Evolutionary conservation across 2,329 filamentous ascomycete genomes (phyloP).

Genomic region (Gaeumannomyces tritici): DNA sequence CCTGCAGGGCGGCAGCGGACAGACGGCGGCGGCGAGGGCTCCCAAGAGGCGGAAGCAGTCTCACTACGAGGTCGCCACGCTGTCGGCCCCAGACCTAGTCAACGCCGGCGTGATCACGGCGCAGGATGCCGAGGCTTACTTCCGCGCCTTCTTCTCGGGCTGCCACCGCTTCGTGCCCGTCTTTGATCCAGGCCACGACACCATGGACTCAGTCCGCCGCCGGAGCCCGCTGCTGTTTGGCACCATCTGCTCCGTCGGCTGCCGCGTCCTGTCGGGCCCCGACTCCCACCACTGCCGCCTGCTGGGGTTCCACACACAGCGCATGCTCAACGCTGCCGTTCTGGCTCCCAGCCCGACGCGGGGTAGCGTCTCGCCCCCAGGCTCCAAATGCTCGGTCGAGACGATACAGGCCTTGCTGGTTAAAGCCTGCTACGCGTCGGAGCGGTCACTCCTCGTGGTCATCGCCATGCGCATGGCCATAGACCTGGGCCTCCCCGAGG

Average conservation of each 20-base stretch:
- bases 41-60: constrained; percentile 7
- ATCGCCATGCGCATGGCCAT: constrained; percentile 40
- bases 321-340: constrained; percentile 29
- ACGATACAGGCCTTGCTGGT: constrained; percentile 41
- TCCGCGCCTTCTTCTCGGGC: constrained; percentile 16
- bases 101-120: constrained; percentile 11
- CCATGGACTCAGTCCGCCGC: constrained; percentile 30
- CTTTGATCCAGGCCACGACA: constrained; percentile 25
- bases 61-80: constrained; percentile 8
- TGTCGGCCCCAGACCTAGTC: constrained; percentile 12
- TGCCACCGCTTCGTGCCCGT: constrained; percentile 18
- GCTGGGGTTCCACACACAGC: constrained; percentile 31
- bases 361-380: no score
- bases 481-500: constrained; percentile 32
- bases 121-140: constrained; percentile 14
- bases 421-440: constrained; percentile 41
- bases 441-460: constrained; percentile 37
- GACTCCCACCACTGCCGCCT: constrained; percentile 28
- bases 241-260: constrained; percentile 40
- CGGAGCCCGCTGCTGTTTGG: constrained; percentile 41
- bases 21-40: no score
- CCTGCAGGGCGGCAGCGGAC: no score
- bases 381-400: constrained; percentile 22
- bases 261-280: constrained; percentile 30
- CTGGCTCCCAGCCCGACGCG: constrained; percentile 14